phyloP scores from a whole-genome alignment of 805 yeast species.

The Naumovozyma dairenensis region DNA sequence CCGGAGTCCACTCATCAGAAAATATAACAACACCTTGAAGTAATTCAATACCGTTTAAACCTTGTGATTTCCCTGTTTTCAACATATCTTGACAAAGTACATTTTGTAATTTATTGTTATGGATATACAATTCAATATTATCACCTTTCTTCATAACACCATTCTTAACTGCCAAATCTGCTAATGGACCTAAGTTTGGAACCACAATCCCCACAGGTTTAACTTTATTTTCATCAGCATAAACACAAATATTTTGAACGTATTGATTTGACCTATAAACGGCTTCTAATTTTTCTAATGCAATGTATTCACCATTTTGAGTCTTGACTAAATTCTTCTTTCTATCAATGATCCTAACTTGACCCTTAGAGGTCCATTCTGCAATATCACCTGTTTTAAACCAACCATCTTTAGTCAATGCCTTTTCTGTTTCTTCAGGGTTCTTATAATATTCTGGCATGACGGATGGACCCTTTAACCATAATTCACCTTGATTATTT shows the following conservation, averaged over 20 bases:
- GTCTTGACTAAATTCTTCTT: conserved; percentile 95
- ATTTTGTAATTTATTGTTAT: conserved; percentile 45
- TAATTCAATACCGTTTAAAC: conserved; percentile 78
- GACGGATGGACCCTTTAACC: conserved; percentile 66
- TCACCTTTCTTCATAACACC: conserved; percentile 40
- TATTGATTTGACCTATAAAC: conserved; percentile 73
- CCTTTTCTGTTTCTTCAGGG: conserved; percentile 65
- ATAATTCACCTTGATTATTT: conserved; percentile 87
- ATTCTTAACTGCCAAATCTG: conserved; percentile 47
- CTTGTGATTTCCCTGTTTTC: conserved; percentile 70
- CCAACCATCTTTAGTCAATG: conserved; percentile 83
- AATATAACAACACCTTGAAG: conserved; percentile 66
- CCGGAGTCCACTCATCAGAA: conserved; percentile 97
- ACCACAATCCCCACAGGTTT: conserved; percentile 88
- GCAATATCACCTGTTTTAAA: conserved; percentile 96
- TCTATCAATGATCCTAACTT: conserved; percentile 79
- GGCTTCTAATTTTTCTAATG: conserved; percentile 88
- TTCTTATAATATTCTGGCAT: conserved; percentile 73
- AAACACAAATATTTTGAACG: conserved; percentile 79
- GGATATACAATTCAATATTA: conserved; percentile 36
- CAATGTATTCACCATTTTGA: conserved; percentile 93
- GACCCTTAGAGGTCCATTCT: conserved; percentile 79
- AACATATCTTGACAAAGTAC: conserved; percentile 51
- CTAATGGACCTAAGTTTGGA: conserved; percentile 63
- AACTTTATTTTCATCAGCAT: conserved; percentile 79